phyloP scores from a whole-genome alignment of 495 filamentous ascomycete species.

The Podospora pseudoanserina region DNA sequence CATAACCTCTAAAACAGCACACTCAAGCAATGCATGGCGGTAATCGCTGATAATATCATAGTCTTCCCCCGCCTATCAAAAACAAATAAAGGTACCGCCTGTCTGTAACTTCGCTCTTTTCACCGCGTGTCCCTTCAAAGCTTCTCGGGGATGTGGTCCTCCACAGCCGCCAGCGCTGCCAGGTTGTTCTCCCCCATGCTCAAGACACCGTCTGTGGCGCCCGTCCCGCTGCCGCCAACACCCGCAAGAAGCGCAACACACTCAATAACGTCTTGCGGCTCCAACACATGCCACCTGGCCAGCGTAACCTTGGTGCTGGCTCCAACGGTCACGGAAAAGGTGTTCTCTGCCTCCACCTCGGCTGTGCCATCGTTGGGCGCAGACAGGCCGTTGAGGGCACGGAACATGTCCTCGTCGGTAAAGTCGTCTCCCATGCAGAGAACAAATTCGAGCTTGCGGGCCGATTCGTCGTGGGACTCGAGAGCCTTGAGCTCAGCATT shows the following conservation, averaged over 20 bases:
- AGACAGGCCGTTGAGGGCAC: slow-evolving; percentile 56
- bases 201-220: slow-evolving; percentile 23
- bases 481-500: slow-evolving; percentile 36
- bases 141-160: slow-evolving; percentile 37
- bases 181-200: slow-evolving; percentile 46
- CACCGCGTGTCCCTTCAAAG: neutral
- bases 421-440: slow-evolving; percentile 92
- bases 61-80: neutral
- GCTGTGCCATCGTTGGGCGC: slow-evolving; percentile 41
- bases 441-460: slow-evolving; percentile 72
- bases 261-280: slow-evolving; percentile 81
- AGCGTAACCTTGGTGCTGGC: slow-evolving; percentile 81
- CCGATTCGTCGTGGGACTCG: slow-evolving; percentile 20
- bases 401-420: slow-evolving; percentile 90
- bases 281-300: slow-evolving; percentile 80
- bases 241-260: slow-evolving; percentile 67
- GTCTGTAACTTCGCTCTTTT: too few relatives aligned
- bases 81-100: neutral
- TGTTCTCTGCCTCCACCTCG: slow-evolving; percentile 49
- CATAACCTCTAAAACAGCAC: neutral
- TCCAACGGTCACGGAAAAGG: slow-evolving; percentile 86
- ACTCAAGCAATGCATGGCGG: neutral
- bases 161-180: slow-evolving; percentile 42
- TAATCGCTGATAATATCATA: neutral
- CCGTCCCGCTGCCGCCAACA: slow-evolving; percentile 45